Conservation (phyloP, 257 asterid genomes). For the Capsicum chinense region DNA sequence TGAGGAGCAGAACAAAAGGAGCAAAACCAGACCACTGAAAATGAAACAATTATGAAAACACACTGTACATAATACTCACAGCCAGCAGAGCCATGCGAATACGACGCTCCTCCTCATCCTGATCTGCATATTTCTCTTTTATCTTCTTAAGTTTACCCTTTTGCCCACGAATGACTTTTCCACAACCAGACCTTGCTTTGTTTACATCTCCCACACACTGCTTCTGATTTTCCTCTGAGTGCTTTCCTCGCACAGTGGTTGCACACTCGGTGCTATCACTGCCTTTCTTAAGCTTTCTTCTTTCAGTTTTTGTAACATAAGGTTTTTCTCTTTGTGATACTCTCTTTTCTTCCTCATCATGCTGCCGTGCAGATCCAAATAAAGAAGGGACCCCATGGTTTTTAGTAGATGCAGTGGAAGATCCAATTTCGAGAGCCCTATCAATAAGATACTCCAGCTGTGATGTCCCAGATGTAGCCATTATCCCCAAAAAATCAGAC, state of each 20-base stretch:
- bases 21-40: background rate
- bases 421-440: constrained; percentile 92
- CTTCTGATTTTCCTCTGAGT: constrained; percentile 42
- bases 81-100: constrained; percentile 85
- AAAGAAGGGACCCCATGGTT: constrained; percentile 60
- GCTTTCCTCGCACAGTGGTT: constrained; percentile 45
- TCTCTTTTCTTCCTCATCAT: constrained; percentile 44
- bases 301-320: constrained; percentile 83
- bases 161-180: constrained; percentile 88
- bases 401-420: constrained; percentile 68
- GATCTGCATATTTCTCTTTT: constrained; percentile 98
- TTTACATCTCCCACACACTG: constrained; percentile 44
- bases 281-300: constrained; percentile 93
- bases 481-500: constrained; percentile 45
- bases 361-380: constrained; percentile 47
- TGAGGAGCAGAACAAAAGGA: background rate
- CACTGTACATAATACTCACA: constrained; percentile 51
- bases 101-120: constrained; percentile 94
- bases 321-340: constrained; percentile 74
- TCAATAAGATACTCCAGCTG: constrained; percentile 88
- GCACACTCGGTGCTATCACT: constrained; percentile 49
- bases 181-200: constrained; percentile 49
- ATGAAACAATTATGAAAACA: background rate
- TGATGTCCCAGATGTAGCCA: constrained; percentile 47
- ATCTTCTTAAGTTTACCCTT: constrained; percentile 89